Evolutionary conservation across 306 rosid species (phyloP).

Genomic region (Oemleria cerasiformis): DNA sequence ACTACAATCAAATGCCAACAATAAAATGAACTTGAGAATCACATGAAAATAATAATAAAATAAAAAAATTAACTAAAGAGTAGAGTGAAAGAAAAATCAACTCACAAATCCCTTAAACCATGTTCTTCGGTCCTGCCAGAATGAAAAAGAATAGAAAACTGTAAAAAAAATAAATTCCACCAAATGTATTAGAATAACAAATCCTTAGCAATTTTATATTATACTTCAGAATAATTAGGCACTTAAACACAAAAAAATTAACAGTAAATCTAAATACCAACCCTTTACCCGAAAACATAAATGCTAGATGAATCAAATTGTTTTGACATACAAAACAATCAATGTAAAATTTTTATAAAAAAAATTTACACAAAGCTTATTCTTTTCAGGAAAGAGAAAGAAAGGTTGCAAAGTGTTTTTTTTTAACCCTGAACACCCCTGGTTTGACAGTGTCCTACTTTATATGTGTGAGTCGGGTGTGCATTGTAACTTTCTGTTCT

Average conservation of each 20-base stretch:
- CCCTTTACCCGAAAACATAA: too few species aligned
- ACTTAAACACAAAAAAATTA: neutral
- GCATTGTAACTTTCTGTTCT: neutral
- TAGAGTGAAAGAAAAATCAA: conserved; percentile 28
- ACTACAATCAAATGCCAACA: neutral
- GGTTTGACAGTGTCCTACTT: neutral
- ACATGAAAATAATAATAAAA: neutral
- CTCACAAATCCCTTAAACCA: conserved; percentile 85
- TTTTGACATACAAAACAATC: neutral
- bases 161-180: conserved; percentile 42
- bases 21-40: neutral
- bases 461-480: neutral
- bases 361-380: neutral
- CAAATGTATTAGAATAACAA: too few species aligned
- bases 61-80: conserved; percentile 2
- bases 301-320: conserved; percentile 2
- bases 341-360: neutral
- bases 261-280: neutral
- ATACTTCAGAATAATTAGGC: neutral
- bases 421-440: too few species aligned
- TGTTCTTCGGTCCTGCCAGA: conserved; percentile 72
- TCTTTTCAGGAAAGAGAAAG: neutral
- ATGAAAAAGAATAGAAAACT: conserved; percentile 27
- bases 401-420: too few species aligned
- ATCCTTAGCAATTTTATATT: neutral